Percentiles rank a stretch among this genome's conserved stretches.
These are phyloP conservation scores for Solanum tarijense DNA, from an alignment of 257 asterid species.

Conservation along the genomic window DNA sequence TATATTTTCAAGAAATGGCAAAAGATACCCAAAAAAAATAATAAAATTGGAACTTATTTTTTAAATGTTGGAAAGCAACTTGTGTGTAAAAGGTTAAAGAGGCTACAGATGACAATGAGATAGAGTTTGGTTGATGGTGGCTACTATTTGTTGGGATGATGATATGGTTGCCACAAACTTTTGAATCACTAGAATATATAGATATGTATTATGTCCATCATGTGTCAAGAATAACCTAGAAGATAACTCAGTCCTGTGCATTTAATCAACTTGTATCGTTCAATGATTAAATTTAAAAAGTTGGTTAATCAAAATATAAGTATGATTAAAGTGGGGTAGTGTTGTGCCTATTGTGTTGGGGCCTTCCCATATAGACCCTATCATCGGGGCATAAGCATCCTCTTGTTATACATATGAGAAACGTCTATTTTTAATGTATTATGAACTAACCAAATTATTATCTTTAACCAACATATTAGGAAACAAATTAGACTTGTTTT, in stretches of 20 bases:
- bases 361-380: background rate
- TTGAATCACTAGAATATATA: background rate
- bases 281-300: background rate
- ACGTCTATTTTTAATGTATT: background rate
- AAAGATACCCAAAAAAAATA: background rate
- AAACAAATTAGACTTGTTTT: background rate
- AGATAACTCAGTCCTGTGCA: rapidly evolving
- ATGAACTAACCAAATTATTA: background rate
- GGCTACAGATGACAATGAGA: conserved; percentile 5
- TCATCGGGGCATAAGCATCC: background rate
- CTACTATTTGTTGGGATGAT: background rate
- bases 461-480: background rate
- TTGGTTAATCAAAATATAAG: background rate
- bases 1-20: background rate
- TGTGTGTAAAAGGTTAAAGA: conserved; percentile 2
- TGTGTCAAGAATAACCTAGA: background rate
- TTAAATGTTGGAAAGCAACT: conserved; percentile 2
- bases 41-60: background rate
- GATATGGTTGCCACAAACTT: conserved; percentile 2
- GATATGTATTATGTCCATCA: background rate
- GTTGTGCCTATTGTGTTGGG: background rate
- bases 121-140: conserved; percentile 4
- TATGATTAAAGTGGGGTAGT: background rate
- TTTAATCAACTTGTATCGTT: background rate
- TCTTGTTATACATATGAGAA: background rate